Evolutionary conservation across 352 stramenopile genomes (phyloP), one percentile per base, ranked within the genome.

Genomic region (Globisporangium megalacanthum): DNA sequence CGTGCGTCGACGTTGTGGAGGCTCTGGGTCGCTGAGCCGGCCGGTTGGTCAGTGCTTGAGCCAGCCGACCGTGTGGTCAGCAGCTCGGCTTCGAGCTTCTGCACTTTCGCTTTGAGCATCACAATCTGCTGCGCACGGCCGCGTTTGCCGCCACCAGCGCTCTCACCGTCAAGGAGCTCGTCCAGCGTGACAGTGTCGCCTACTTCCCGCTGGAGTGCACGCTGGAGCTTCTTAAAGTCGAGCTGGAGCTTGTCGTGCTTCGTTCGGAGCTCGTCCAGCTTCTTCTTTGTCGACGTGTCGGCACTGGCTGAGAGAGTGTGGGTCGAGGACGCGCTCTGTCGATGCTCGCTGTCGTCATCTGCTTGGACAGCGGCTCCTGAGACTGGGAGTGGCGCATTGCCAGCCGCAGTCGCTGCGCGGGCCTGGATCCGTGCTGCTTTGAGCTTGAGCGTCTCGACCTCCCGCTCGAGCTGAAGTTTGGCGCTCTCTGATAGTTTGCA

Each of bases 91-190:
- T 92, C 66, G 1, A 92, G 70, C 58, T 88, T 88, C 55, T 90
- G 90, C 39, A 94, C 66, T 54, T 92, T 91, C 29, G 79, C 66
- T 55, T 89, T 89, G 5, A 94, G 73, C 71, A 92, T 88, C 42
- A 93, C 69, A 48, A 95, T 95, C 42, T 90, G 84, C 65, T 95
- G 83, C 14, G 81, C 77, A n/a, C 85, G 66, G 6, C 81, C 82
- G 11, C 83, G 73, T 9, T 82, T 83, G 25, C 62, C 64, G 6
- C 50, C 47, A 13, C 48, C 53, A 4, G 54, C 64, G 19, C 66
- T 74, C 0, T 22, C n/a, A 36, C 68, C 72, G 6, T 81, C 66
- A 0, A 58, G 33, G 37, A 88, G 58, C 6, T 89, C 81, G 10
- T 86, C 77, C 0, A 88, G 52, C 6, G 66, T 29, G 0, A 84